These are phyloP conservation scores for Coemansia nantahalensis DNA, from an alignment of 192 early-diverging fungal species.

Conservation along the genomic window DNA sequence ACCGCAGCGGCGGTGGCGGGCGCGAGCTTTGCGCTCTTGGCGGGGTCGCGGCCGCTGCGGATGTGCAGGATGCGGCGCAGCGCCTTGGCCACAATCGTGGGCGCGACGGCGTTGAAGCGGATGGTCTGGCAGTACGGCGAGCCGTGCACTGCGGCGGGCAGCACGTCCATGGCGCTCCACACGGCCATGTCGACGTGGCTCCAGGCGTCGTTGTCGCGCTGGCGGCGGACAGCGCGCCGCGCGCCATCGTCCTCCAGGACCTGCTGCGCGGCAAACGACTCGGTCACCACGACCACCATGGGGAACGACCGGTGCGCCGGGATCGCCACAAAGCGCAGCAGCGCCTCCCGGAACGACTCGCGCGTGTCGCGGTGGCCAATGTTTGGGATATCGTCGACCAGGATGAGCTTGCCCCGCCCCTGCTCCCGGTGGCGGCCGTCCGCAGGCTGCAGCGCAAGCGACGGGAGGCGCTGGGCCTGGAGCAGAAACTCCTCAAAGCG, in stretches of 20 bases:
- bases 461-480: conserved; percentile 54
- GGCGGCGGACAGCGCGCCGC: conserved; percentile 1
- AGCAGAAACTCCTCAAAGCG: conserved; percentile 57
- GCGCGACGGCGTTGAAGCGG: conserved; percentile 63
- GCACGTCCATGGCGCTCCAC: conserved; percentile 33
- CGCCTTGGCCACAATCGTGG: conserved; percentile 60
- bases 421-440: background rate
- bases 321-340: conserved; percentile 36
- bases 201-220: conserved; percentile 7
- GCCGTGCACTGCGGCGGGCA: conserved; percentile 23
- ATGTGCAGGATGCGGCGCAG: conserved; percentile 49
- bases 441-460: conserved; percentile 15
- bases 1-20: conserved; percentile 13
- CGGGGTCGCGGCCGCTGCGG: conserved; percentile 1
- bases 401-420: conserved; percentile 46
- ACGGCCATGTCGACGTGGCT: conserved; percentile 12
- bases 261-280: conserved; percentile 28
- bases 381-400: conserved; percentile 63
- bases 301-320: conserved; percentile 37
- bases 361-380: conserved; percentile 51
- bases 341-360: conserved; percentile 52
- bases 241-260: conserved; percentile 23
- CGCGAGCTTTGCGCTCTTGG: conserved; percentile 5
- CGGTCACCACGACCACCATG: conserved; percentile 46
- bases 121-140: conserved; percentile 32